Evolutionary conservation across 306 rosid genomes (phyloP).

Genomic region (Albizia julibrissin): DNA sequence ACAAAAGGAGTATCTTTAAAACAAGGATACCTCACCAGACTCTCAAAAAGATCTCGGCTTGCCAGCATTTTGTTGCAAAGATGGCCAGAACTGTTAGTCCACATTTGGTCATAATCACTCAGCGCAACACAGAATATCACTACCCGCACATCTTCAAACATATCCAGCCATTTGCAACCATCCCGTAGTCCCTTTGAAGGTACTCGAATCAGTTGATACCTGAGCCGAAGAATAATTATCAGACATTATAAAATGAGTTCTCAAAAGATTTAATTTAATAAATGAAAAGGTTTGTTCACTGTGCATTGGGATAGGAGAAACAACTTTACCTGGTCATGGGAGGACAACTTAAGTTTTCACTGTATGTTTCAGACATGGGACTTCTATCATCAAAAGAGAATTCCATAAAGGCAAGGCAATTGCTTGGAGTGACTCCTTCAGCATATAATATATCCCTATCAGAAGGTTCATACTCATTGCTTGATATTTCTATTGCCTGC

Average conservation of each 20-base stretch:
- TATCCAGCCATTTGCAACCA: constrained; percentile 88
- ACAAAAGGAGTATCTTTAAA: constrained; percentile 72
- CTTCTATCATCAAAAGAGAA: constrained; percentile 88
- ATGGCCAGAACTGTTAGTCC: constrained; percentile 49
- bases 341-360: constrained; percentile 62
- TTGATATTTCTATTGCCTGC: constrained; percentile 89
- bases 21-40: constrained; percentile 75
- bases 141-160: constrained; percentile 87
- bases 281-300: not conserved
- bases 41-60: constrained; percentile 76
- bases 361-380: constrained; percentile 76
- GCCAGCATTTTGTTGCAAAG: constrained; percentile 70
- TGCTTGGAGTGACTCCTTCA: constrained; percentile 90
- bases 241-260: constrained; percentile 24
- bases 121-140: constrained; percentile 79
- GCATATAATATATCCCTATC: constrained; percentile 80
- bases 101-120: constrained; percentile 80
- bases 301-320: constrained; percentile 23
- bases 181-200: constrained; percentile 78
- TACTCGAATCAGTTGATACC: constrained; percentile 79
- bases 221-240: constrained; percentile 39
- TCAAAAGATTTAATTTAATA: constrained; percentile 28
- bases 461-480: constrained; percentile 90
- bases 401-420: constrained; percentile 81
- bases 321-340: constrained; percentile 67